Percentiles rank a stretch among this genome's conserved stretches.
Conservation (phyloP, 1,284 basidiomycete species). For the Irpex rosettiformis region DNA sequence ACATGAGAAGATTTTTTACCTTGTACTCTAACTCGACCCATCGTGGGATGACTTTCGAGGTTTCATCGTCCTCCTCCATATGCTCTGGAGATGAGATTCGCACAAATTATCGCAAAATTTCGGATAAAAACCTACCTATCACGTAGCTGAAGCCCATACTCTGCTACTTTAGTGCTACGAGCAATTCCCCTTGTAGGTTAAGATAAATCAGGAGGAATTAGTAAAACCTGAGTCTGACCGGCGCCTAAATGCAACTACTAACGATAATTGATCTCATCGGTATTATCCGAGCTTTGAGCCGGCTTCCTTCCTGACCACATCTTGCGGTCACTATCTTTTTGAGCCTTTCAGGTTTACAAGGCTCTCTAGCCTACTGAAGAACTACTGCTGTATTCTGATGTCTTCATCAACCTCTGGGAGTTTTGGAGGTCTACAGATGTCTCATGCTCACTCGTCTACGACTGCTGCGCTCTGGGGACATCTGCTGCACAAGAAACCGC, state of each 20-base stretch:
- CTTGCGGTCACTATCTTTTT: background rate
- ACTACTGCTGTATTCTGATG: background rate
- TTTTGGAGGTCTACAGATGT: background rate
- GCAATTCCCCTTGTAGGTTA: background rate
- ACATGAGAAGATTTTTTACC: conserved; percentile 17
- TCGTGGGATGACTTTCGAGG: conserved; percentile 67
- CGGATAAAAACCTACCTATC: conserved; percentile 16
- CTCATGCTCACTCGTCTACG: background rate
- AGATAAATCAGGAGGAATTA: background rate
- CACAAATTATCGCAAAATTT: background rate
- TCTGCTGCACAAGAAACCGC: conserved; percentile 22
- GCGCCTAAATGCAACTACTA: background rate
- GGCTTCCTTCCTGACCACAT: background rate
- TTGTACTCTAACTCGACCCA: conserved; percentile 89
- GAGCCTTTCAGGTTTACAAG: background rate
- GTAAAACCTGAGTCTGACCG: background rate
- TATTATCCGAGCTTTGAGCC: background rate
- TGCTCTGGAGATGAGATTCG: conserved; percentile 57
- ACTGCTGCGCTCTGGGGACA: conserved; percentile 29
- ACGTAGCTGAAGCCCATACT: conserved; percentile 21
- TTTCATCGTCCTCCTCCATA: conserved; percentile 91
- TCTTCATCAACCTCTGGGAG: background rate
- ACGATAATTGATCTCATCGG: background rate
- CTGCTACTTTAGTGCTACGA: background rate
- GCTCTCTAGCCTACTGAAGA: background rate